These are phyloP conservation scores for Scutellaria baicalensis DNA, from an alignment of 257 asterid genomes.

Conservation along the genomic window DNA sequence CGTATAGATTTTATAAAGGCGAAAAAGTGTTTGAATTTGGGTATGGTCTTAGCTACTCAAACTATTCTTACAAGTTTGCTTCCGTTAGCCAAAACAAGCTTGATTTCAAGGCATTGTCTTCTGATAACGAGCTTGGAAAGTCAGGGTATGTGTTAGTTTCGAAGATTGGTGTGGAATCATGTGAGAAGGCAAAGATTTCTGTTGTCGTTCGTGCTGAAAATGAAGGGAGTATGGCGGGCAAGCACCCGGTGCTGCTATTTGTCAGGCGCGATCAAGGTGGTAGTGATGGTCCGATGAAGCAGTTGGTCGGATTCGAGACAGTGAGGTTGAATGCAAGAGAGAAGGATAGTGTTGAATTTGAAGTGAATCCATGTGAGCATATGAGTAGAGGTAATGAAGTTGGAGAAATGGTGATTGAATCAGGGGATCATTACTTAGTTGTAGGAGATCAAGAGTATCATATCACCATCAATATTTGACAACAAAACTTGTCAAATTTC, in stretches of 20 bases:
- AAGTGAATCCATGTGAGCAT: conserved; percentile 44
- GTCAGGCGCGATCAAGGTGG: conserved; percentile 8
- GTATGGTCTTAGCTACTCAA: conserved; percentile 71
- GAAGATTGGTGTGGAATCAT: background rate
- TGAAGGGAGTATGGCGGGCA: conserved; percentile 44
- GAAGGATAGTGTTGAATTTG: conserved; percentile 28
- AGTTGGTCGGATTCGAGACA: conserved; percentile 45
- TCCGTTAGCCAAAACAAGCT: conserved; percentile 30
- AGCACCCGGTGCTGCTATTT: conserved; percentile 53
- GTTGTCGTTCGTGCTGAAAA: conserved; percentile 30
- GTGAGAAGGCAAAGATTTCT: conserved; percentile 17
- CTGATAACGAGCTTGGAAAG: background rate
- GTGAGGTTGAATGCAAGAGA: conserved; percentile 29
- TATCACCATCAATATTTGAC: conserved; percentile 21
- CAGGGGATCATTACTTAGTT: conserved; percentile 31
- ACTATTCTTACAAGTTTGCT: conserved; percentile 42
- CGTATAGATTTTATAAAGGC: conserved; percentile 65
- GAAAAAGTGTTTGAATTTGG: conserved; percentile 58
- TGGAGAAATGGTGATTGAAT: conserved; percentile 44
- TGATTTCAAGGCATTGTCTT: conserved; percentile 10
- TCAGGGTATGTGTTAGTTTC: background rate
- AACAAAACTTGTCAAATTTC: background rate
- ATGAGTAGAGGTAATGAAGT: conserved; percentile 40
- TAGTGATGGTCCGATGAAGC: conserved; percentile 32
- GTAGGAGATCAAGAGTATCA: conserved; percentile 43